Evolutionary conservation across 2,329 filamentous ascomycete species (phyloP).

Genomic region (Calonectria crousiana): DNA sequence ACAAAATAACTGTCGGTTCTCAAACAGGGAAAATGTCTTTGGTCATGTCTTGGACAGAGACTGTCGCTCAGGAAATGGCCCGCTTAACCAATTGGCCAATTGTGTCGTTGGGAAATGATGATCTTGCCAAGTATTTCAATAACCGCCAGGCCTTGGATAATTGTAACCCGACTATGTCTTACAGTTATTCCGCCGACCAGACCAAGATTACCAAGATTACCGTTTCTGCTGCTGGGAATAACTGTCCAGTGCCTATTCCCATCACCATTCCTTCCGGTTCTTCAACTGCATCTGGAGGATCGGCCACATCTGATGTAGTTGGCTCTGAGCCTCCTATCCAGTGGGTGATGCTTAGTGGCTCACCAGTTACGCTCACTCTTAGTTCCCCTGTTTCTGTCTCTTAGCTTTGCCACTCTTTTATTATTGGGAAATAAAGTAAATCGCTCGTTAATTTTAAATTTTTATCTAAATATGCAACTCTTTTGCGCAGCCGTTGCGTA

Average conservation of each 20-base stretch:
- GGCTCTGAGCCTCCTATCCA: constrained; percentile 12
- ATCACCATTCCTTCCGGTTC: constrained; percentile 14
- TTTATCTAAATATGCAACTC: too few species aligned
- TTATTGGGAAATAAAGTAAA: neutral
- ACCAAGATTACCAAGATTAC: constrained; percentile 16
- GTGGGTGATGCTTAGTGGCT: neutral
- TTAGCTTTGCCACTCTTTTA: neutral
- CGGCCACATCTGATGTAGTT: neutral
- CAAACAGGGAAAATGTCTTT: constrained; percentile 30
- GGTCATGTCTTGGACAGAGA: constrained; percentile 33
- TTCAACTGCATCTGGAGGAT: neutral
- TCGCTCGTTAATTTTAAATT: neutral
- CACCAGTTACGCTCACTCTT: constrained; percentile 4
- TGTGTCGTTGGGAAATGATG: constrained; percentile 27
- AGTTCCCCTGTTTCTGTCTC: neutral
- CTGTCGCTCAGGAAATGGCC: constrained; percentile 27
- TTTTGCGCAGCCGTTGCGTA: neutral
- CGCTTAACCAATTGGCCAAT: constrained; percentile 35
- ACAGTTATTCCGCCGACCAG: constrained; percentile 19
- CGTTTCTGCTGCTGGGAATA: constrained; percentile 18
- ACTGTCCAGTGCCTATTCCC: constrained; percentile 26
- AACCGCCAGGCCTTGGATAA: constrained; percentile 27
- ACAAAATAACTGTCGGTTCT: constrained; percentile 21
- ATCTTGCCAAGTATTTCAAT: constrained; percentile 31
- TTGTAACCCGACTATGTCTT: constrained; percentile 23